Evolutionary conservation across 192 early-diverging fungal genomes (phyloP).

Genomic region (Coemansia biformis): DNA sequence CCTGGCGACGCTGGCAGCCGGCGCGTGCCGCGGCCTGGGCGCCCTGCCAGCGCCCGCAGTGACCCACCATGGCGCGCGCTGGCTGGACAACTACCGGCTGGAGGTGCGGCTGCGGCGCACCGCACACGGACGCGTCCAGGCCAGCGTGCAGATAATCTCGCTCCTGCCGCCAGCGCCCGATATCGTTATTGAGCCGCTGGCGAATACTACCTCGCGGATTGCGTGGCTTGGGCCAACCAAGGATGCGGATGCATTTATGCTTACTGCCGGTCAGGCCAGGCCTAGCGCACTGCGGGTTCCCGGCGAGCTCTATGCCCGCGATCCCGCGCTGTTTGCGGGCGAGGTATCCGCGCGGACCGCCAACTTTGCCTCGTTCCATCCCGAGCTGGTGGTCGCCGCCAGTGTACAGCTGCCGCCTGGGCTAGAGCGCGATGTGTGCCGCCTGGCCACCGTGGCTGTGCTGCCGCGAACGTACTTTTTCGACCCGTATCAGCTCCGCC

Average conservation of each 20-base stretch:
- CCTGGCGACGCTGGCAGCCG: constrained; percentile 9
- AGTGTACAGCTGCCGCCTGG: neutral
- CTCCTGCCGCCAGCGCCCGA: constrained; percentile 20
- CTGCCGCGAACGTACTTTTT: constrained; percentile 44
- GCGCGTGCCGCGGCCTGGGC: constrained; percentile 9
- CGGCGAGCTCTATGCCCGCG: constrained; percentile 2
- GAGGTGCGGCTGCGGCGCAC: constrained; percentile 27
- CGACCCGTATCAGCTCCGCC: constrained; percentile 41
- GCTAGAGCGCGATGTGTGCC: constrained; percentile 4
- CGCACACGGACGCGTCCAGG: constrained; percentile 22
- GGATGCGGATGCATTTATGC: constrained; percentile 5
- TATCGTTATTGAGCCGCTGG: constrained; percentile 14
- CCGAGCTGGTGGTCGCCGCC: constrained; percentile 13
- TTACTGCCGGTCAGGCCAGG: constrained; percentile 1
- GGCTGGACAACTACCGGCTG: constrained; percentile 40
- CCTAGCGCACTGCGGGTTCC: constrained; percentile 11
- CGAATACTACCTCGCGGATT: constrained; percentile 24
- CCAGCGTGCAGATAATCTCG: constrained; percentile 24
- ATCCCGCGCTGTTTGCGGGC: constrained; percentile 1
- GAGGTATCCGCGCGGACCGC: constrained; percentile 5
- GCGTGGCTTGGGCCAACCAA: constrained; percentile 31
- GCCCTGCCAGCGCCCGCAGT: constrained; percentile 17
- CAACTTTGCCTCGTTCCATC: constrained; percentile 41
- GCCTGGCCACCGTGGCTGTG: constrained; percentile 8
- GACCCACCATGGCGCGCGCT: constrained; percentile 5